Conservation (phyloP, 306 rosid genomes). For the Calophaca sinica region DNA sequence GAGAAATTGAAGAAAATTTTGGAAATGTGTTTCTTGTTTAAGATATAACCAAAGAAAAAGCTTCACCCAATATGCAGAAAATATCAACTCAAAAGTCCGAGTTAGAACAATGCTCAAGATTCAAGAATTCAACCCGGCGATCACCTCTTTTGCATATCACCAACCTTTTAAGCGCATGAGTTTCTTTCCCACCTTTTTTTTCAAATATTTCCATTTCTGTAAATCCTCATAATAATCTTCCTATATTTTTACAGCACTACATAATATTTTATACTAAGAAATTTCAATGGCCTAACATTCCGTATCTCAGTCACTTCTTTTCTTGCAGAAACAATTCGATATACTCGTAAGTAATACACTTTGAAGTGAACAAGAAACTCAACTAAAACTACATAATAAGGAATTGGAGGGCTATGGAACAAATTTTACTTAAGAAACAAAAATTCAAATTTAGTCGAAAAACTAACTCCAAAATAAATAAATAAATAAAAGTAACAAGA, state of each 20-base stretch:
- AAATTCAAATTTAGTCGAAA: conserved; percentile 1
- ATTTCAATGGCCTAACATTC: conserved; percentile 1
- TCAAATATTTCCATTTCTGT: neutral
- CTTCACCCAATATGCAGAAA: neutral
- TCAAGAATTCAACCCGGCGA: neutral
- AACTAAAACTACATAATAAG: neutral
- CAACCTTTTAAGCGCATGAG: neutral
- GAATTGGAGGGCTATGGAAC: neutral
- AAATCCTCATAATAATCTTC: neutral
- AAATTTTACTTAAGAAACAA: neutral
- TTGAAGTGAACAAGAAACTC: conserved; percentile 11
- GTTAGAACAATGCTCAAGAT: neutral
- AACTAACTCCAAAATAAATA: neutral
- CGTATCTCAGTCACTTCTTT: neutral
- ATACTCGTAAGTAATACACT: neutral
- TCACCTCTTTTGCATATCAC: neutral
- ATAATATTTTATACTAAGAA: neutral
- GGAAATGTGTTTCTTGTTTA: neutral
- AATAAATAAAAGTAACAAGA: neutral
- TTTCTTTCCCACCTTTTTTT: neutral
- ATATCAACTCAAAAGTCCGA: neutral
- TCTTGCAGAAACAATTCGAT: neutral
- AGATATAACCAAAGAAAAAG: neutral
- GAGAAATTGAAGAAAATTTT: neutral
- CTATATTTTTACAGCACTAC: neutral